phyloP scores from a whole-genome alignment of 2,329 filamentous ascomycete species.

The Neurospora sp. region DNA sequence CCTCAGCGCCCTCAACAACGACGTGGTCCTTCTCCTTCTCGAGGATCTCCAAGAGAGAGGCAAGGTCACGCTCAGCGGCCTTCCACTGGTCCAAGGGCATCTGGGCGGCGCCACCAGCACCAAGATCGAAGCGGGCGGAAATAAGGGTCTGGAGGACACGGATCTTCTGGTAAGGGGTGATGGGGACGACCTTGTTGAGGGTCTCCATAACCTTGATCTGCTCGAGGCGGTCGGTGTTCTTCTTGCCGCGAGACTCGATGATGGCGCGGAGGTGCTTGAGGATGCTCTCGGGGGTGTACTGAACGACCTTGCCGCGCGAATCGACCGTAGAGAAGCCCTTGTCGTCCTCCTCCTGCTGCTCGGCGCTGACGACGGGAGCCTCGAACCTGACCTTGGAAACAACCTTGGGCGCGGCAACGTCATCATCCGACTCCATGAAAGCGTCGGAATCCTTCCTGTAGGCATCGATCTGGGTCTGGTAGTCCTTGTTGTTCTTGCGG shows the following conservation, averaged over 20 bases:
- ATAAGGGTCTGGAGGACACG: constrained; percentile 85
- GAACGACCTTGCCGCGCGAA: constrained; percentile 76
- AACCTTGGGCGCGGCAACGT: constrained; percentile 37
- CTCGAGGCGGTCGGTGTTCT: constrained; percentile 92
- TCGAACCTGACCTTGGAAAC: constrained; percentile 40
- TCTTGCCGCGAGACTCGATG: constrained; percentile 92
- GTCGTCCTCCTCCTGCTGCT: constrained; percentile 52
- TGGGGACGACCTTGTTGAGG: constrained; percentile 69
- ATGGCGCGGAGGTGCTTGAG: constrained; percentile 93
- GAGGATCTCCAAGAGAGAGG: constrained; percentile 65
- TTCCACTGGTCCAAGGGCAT: constrained; percentile 99
- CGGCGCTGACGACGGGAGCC: constrained; percentile 37
- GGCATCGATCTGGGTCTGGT: constrained; percentile 74
- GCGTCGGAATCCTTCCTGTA: constrained; percentile 78
- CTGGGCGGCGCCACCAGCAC: constrained; percentile 62
- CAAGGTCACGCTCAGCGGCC: constrained; percentile 78
- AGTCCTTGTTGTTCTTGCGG: constrained; percentile 97
- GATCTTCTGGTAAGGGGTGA: constrained; percentile 86
- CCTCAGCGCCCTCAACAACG: constrained; percentile 84
- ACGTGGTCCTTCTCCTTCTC: constrained; percentile 72
- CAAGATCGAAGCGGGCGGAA: constrained; percentile 89
- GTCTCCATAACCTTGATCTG: constrained; percentile 98
- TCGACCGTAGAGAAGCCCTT: constrained; percentile 85
- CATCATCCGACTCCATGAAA: constrained; percentile 78
- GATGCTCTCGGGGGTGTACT: constrained; percentile 95